phyloP scores from a whole-genome alignment of 805 yeast species.

The Wickerhamiella musiphila region DNA sequence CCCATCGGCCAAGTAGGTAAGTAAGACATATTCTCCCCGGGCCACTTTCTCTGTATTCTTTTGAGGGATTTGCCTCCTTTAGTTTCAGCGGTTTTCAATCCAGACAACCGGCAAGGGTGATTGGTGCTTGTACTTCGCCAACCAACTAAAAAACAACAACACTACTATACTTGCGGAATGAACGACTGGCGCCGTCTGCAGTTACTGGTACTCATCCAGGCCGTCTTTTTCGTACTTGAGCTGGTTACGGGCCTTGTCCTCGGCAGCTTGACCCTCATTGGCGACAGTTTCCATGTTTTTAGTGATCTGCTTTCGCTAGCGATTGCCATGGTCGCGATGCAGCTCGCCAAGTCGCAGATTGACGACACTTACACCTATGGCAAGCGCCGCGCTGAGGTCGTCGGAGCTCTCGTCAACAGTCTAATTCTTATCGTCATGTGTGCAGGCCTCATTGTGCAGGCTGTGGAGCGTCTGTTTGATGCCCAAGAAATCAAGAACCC shows the following conservation, averaged over 20 bases:
- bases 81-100: no score
- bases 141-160: no score
- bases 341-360: conserved; percentile 68
- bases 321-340: conserved; percentile 93
- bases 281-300: conserved; percentile 95
- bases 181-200: conserved; percentile 54
- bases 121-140: no score
- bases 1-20: no score
- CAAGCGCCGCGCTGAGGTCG: conserved; percentile 93
- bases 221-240: conserved; percentile 71
- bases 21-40: no score
- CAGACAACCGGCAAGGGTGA: no score
- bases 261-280: conserved; percentile 84
- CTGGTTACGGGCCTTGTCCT: conserved; percentile 65
- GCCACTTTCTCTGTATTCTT: no score
- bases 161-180: no score
- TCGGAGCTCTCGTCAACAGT: conserved; percentile 89
- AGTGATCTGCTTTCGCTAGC: conserved; percentile 80
- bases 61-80: no score
- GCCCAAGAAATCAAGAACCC: conserved; percentile 74
- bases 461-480: conserved; percentile 69
- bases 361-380: conserved; percentile 89
- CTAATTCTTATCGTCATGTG: conserved; percentile 85
- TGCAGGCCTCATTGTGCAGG: conserved; percentile 81
- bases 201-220: conserved; percentile 56